These are phyloP conservation scores for Wickerhamiella galacta DNA, from an alignment of 805 yeast species.

Conservation along the genomic window DNA sequence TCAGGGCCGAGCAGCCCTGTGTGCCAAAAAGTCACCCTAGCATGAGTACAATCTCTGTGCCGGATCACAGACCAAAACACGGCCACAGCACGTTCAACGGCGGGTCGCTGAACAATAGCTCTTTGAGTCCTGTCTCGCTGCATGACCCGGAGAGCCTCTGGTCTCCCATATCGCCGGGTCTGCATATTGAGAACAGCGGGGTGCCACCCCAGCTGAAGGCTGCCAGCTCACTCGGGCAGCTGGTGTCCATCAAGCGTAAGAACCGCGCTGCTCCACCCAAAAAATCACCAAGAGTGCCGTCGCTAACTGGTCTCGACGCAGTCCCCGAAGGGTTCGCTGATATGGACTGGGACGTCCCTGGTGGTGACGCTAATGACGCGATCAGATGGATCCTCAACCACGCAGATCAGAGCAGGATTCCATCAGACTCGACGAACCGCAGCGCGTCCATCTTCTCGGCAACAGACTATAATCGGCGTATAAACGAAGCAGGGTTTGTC, in stretches of 20 bases:
- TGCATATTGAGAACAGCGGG: not conserved
- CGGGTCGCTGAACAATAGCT: not conserved
- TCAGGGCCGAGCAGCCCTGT: too few relatives aligned
- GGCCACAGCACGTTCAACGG: not conserved
- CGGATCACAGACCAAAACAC: not conserved
- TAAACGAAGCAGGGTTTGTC: slow-evolving; percentile 16
- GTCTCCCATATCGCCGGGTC: not conserved
- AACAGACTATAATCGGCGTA: slow-evolving; percentile 15
- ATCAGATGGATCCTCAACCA: slow-evolving; percentile 2
- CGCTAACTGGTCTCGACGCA: slow-evolving; percentile 8
- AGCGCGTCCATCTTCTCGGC: slow-evolving; percentile 14
- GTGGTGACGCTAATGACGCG: not conserved
- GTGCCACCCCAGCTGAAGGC: not conserved
- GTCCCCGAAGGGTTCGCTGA: slow-evolving; percentile 9
- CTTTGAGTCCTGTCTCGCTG: too few relatives aligned
- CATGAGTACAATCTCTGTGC: not conserved
- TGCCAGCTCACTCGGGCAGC: slow-evolving; percentile 2
- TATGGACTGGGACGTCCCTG: slow-evolving; percentile 4
- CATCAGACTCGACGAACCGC: slow-evolving; percentile 14
- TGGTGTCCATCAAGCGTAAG: slow-evolving; percentile 4
- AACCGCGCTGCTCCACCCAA: slow-evolving; percentile 1
- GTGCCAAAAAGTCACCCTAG: not conserved
- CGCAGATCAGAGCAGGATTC: slow-evolving; percentile 12
- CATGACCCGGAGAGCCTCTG: too few relatives aligned
- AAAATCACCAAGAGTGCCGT: slow-evolving; percentile 1